Evolutionary conservation across 1,139 yeast genomes (phyloP).

Genomic region (Maudiozyma humilis): DNA sequence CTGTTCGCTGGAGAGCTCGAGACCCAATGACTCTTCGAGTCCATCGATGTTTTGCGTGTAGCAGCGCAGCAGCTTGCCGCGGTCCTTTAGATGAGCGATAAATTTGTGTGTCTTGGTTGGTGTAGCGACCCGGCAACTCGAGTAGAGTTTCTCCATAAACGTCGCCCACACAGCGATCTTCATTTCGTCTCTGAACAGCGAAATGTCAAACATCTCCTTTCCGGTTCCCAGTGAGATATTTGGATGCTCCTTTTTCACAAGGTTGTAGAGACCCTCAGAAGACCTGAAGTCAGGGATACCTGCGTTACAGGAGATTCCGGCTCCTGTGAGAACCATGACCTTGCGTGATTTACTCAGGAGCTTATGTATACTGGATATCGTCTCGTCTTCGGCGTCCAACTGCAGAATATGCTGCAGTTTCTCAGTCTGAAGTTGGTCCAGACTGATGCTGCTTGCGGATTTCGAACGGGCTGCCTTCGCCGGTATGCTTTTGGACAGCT

Average conservation of each 20-base stretch:
- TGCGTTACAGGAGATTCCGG: conserved; percentile 93
- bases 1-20: conserved; percentile 24
- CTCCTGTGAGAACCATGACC: conserved; percentile 70
- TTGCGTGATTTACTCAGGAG: conserved; percentile 34
- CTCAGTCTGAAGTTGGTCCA: conserved; percentile 13
- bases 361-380: conserved; percentile 20
- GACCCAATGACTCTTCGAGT: conserved; percentile 31
- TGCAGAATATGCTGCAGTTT: conserved; percentile 12
- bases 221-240: conserved; percentile 55
- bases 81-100: conserved; percentile 54
- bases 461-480: conserved; percentile 6
- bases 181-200: conserved; percentile 60
- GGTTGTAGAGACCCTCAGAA: conserved; percentile 69
- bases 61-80: conserved; percentile 67
- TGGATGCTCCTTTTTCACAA: conserved; percentile 59
- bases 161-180: conserved; percentile 62
- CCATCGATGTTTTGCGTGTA: conserved; percentile 68
- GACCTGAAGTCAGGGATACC: conserved; percentile 95
- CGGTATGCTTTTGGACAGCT: conserved; percentile 1
- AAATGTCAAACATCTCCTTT: conserved; percentile 81
- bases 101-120: conserved; percentile 84
- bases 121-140: conserved; percentile 52
- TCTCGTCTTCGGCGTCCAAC: conserved; percentile 12
- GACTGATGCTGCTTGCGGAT: not conserved
- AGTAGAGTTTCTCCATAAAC: conserved; percentile 45